These are phyloP conservation scores for Fusarium zealandicum DNA, from an alignment of 2,329 filamentous ascomycete genomes.

Conservation along the genomic window DNA sequence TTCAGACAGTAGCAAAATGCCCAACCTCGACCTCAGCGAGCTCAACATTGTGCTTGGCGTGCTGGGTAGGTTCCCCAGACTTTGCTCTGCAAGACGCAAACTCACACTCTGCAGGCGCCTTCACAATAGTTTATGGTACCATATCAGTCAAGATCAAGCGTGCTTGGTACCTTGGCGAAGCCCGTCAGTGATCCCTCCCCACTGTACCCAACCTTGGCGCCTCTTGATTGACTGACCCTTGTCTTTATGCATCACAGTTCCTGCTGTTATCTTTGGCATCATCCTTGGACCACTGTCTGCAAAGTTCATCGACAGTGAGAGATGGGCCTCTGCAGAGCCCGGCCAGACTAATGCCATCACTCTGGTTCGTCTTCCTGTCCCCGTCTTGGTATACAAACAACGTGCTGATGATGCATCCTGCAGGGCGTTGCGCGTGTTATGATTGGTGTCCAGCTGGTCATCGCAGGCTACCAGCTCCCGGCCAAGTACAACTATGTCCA, in stretches of 20 bases:
- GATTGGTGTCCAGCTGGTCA: slow-evolving; percentile 69
- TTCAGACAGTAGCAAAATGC: too few species aligned
- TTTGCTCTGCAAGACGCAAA: slow-evolving; percentile 11
- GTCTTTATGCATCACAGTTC: slow-evolving; percentile 54
- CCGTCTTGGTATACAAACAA: neutral
- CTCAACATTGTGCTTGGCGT: slow-evolving; percentile 60
- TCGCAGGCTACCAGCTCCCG: slow-evolving; percentile 68
- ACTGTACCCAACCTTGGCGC: too few species aligned
- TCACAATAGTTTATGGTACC: slow-evolving; percentile 57
- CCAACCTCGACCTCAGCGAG: slow-evolving; percentile 55
- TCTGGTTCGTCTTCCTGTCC: slow-evolving; percentile 42
- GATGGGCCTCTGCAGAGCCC: slow-evolving; percentile 36
- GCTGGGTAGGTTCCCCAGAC: slow-evolving; percentile 48
- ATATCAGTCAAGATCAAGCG: slow-evolving; percentile 61
- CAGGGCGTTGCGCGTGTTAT: slow-evolving; percentile 63
- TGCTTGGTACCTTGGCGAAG: slow-evolving; percentile 62
- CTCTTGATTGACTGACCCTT: neutral
- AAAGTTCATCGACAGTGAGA: slow-evolving; percentile 57
- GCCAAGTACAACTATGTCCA: slow-evolving; percentile 59
- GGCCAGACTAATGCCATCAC: slow-evolving; percentile 50
- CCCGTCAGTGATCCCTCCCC: slow-evolving; percentile 48
- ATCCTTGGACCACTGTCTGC: slow-evolving; percentile 61
- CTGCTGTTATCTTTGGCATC: slow-evolving; percentile 62
- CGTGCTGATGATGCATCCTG: slow-evolving; percentile 4
- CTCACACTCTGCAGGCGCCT: slow-evolving; percentile 48